Base-by-base conservation (phyloP, 2,329 filamentous ascomycete genomes). In the Ophiobolus disseminans region DNA sequence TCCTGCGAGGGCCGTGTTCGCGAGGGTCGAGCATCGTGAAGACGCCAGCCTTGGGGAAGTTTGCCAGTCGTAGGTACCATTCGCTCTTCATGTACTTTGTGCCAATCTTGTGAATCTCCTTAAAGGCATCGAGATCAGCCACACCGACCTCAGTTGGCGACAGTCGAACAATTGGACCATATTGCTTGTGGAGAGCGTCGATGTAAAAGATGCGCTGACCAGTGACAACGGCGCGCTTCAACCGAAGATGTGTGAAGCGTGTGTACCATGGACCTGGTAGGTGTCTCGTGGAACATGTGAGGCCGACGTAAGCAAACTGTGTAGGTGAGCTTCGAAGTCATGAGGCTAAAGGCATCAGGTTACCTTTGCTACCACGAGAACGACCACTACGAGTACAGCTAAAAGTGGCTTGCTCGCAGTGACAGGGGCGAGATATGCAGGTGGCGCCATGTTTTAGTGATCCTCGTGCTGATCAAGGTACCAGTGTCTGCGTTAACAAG, bases 171-270 rank as follows among this genome's bases (percentile, higher is more conserved):
- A 70, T 56, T 10, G 66, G 65, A 0, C 67, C 66, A 55, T 70
- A 67, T 40, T 58, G 35, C 25, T 65, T 44, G 51, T 77, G 74
- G 1, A 77, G 61, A 4, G 53, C 45, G 46, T 76, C 65, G 26
- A 76, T 72, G 54, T 74, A 73, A 45, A 73, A 69, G 39, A 73
- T 69, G 2, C 74, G 67, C 9, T 70, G 66, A 7, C 74, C 73
- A 5, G 59, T 58, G 5, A 75, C 51, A 13, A 75, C 68, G 7
- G 70, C 68, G 7, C 65, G 55, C 46, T 76, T 76, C 20, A 77
- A 59, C 16, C 61, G 59, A n/a, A 68, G 60, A 40, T 69, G 62
- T 5, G 67, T 70, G 32, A 70, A 70, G 32, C 55, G 60, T n/a
- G 63, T 65, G 35, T 67, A 64, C 62, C 62, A 67, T 21, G 68